Evolutionary conservation across 1,284 basidiomycete species (phyloP).

Genomic region (Anthracocystis panici-leucophaei): DNA sequence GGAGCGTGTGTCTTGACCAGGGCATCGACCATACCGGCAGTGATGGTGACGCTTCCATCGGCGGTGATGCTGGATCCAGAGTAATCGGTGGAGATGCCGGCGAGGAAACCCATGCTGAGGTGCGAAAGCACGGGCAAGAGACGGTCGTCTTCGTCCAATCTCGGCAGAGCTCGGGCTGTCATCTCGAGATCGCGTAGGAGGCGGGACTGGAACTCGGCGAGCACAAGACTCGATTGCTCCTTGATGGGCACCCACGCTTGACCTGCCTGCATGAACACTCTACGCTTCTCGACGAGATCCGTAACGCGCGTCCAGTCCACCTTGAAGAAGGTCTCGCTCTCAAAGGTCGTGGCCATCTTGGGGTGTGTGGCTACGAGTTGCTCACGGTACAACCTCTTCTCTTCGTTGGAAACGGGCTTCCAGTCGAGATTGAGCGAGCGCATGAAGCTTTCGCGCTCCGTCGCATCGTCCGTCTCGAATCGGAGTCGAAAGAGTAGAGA

Average conservation of each 20-base stretch:
- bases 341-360: constrained; percentile 68
- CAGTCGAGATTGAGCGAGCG: constrained; percentile 83
- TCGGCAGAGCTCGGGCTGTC: constrained; percentile 87
- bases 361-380: constrained; percentile 72
- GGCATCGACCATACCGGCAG: constrained; percentile 92
- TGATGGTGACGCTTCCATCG: constrained; percentile 77
- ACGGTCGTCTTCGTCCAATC: constrained; percentile 95
- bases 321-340: constrained; percentile 78
- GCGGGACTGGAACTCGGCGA: constrained; percentile 84
- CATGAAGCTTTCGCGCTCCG: constrained; percentile 81
- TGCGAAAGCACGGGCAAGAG: constrained; percentile 91
- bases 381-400: constrained; percentile 74
- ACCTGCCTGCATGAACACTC: constrained; percentile 82
- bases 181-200: constrained; percentile 87
- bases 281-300: constrained; percentile 87
- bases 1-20: constrained; percentile 91
- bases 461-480: constrained; percentile 78
- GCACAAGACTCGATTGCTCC: constrained; percentile 87
- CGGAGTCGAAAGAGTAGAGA: constrained; percentile 84
- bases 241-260: constrained; percentile 88
- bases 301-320: constrained; percentile 90
- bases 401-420: constrained; percentile 76
- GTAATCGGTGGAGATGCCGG: constrained; percentile 89
- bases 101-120: constrained; percentile 91
- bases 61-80: constrained; percentile 68